Conservation (phyloP, 208 protist species). For the Acanthamoeba royreba region DNA sequence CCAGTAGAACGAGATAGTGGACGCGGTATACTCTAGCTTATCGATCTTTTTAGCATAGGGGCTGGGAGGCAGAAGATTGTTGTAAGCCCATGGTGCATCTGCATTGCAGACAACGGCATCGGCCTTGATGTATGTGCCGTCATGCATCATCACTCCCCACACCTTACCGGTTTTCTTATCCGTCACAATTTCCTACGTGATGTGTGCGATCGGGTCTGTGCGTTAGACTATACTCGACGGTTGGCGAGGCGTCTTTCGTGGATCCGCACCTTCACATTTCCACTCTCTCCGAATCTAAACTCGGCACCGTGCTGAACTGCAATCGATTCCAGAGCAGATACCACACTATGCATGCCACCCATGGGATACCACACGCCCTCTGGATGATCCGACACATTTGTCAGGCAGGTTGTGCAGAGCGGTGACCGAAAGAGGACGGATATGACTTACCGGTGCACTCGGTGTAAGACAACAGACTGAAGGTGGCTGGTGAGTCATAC, state of each 20-base stretch:
- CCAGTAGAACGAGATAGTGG: constrained; percentile 51
- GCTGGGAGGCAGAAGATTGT: not conserved
- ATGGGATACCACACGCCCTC: constrained; percentile 45
- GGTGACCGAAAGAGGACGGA: not conserved
- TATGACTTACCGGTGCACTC: not conserved
- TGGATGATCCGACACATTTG: not conserved
- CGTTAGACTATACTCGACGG: not conserved
- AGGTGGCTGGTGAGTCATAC: constrained; percentile 37
- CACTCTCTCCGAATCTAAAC: not conserved
- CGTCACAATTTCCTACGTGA: not conserved
- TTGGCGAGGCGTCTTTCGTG: no score
- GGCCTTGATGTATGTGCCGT: constrained; percentile 24
- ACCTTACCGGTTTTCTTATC: not conserved
- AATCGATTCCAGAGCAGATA: constrained; percentile 1
- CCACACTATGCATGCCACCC: constrained; percentile 14
- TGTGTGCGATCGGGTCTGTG: no score
- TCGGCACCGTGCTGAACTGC: not conserved
- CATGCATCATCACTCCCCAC: not conserved
- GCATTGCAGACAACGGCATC: constrained; percentile 42
- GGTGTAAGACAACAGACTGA: constrained; percentile 28
- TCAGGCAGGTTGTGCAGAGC: not conserved
- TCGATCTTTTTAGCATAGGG: not conserved
- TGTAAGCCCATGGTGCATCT: constrained; percentile 25
- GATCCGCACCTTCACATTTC: not conserved
- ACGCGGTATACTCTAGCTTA: constrained; percentile 9